These are phyloP conservation scores for Psilocybe tampanensis DNA, from an alignment of 768 basidiomycete species.

Conservation along the genomic window DNA sequence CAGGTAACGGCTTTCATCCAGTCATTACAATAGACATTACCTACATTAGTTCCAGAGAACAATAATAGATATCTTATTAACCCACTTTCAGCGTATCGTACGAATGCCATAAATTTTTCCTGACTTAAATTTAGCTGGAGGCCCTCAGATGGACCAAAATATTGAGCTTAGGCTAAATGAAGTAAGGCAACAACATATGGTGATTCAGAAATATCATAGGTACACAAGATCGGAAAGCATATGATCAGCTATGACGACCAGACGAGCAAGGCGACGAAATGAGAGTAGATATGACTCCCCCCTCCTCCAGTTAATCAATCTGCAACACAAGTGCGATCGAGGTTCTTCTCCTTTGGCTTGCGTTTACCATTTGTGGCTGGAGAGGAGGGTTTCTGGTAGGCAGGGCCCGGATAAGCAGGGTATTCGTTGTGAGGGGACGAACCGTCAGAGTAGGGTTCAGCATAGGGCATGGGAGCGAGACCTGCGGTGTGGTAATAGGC, in stretches of 20 bases:
- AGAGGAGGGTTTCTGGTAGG: conserved; percentile 23
- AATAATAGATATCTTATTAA: too few species aligned
- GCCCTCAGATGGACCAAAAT: neutral
- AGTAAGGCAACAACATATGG: neutral
- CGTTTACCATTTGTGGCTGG: conserved; percentile 18
- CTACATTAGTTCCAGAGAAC: too few species aligned
- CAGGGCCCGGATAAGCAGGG: conserved; percentile 18
- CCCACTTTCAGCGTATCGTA: too few species aligned
- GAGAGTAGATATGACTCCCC: neutral
- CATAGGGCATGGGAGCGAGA: conserved; percentile 21
- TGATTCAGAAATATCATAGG: neutral
- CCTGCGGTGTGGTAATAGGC: conserved; percentile 24
- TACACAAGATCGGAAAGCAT: neutral
- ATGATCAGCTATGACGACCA: neutral
- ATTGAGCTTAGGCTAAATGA: neutral
- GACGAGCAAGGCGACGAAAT: neutral
- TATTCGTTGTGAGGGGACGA: conserved; percentile 27
- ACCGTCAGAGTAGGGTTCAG: conserved; percentile 33
- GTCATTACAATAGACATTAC: neutral
- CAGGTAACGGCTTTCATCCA: conserved; percentile 32
- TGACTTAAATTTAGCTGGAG: too few species aligned
- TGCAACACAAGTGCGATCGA: conserved; percentile 24
- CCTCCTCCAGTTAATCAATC: neutral
- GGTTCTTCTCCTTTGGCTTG: conserved; percentile 22
- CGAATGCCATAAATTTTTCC: too few species aligned